Percentiles rank a stretch among this genome's conserved stretches.
Evolutionary conservation across 805 yeast genomes (phyloP).

Genomic region (Saccharomycopsis babjevae): DNA sequence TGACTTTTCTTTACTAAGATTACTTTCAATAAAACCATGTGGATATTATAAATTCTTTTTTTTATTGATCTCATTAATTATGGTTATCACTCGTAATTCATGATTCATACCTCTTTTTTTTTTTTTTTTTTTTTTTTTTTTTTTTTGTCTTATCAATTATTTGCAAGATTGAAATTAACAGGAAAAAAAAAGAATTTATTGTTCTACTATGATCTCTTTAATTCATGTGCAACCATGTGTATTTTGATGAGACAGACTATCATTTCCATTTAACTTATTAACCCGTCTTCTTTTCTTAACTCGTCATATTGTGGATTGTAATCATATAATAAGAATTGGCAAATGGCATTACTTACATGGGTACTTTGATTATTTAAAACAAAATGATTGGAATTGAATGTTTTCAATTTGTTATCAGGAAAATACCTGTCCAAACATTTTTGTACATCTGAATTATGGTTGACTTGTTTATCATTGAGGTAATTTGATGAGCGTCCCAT

Average conservation of each 20-base stretch:
- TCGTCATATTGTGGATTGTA: conserved; percentile 11
- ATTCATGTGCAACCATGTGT: background rate
- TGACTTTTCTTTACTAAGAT: too few relatives aligned
- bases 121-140: too few relatives aligned
- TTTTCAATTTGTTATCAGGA: conserved; percentile 22
- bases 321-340: conserved; percentile 14
- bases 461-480: background rate
- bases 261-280: background rate
- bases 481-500: conserved; percentile 12
- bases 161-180: too few relatives aligned
- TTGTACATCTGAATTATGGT: background rate
- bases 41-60: too few relatives aligned
- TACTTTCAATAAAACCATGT: too few relatives aligned
- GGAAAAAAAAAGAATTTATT: too few relatives aligned
- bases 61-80: too few relatives aligned
- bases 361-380: conserved; percentile 7
- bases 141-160: too few relatives aligned
- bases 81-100: too few relatives aligned
- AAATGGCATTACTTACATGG: conserved; percentile 13
- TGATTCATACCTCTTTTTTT: too few relatives aligned
- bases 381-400: conserved; percentile 25
- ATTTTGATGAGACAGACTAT: background rate
- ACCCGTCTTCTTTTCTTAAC: conserved; percentile 2
- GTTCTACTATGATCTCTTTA: background rate
- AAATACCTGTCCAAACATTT: conserved; percentile 20